Evolutionary conservation across 345 rosid genomes (phyloP).

Genomic region (Gossypium bickii): DNA sequence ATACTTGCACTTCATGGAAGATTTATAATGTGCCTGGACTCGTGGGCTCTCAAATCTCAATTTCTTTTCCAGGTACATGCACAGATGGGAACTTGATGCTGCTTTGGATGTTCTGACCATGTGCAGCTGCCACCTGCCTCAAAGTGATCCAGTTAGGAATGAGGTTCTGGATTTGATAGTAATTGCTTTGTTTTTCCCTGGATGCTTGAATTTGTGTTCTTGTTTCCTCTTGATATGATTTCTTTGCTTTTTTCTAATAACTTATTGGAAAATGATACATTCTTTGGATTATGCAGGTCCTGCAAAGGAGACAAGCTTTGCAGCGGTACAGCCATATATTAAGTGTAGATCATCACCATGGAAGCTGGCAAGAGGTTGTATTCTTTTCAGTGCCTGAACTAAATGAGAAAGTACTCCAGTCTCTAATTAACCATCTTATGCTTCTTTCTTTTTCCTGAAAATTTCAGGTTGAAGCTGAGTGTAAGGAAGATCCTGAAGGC

Average conservation of each 20-base stretch:
- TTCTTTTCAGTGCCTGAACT: slow-evolving; percentile 22
- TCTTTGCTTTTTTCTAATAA: slow-evolving; percentile 1
- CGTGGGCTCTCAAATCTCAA: slow-evolving; percentile 8
- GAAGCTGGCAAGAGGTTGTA: slow-evolving; percentile 96
- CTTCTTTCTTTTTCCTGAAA: slow-evolving; percentile 17
- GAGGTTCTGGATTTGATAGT: slow-evolving; percentile 46
- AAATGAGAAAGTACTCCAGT: neutral
- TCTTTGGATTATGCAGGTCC: slow-evolving; percentile 37
- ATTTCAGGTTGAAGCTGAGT: slow-evolving; percentile 79
- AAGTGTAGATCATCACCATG: slow-evolving; percentile 73
- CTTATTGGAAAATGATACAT: neutral
- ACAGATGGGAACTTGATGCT: slow-evolving; percentile 87
- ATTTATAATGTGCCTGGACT: neutral
- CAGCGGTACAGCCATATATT: slow-evolving; percentile 89
- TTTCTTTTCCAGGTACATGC: slow-evolving; percentile 58
- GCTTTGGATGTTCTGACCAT: slow-evolving; percentile 93
- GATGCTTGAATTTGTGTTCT: slow-evolving; percentile 8
- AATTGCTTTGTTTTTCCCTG: slow-evolving; percentile 11
- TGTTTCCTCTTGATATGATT: slow-evolving; percentile 7
- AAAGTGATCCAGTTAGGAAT: slow-evolving; percentile 51
- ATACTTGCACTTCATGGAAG: slow-evolving; percentile 10
- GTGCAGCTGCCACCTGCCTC: slow-evolving; percentile 89
- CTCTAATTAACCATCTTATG: slow-evolving; percentile 8
- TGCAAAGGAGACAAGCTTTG: slow-evolving; percentile 80
- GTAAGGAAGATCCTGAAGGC: slow-evolving; percentile 94